These are phyloP conservation scores for Saccharomyces pastorianus DNA, from an alignment of 1,139 yeast genomes.

Conservation along the genomic window DNA sequence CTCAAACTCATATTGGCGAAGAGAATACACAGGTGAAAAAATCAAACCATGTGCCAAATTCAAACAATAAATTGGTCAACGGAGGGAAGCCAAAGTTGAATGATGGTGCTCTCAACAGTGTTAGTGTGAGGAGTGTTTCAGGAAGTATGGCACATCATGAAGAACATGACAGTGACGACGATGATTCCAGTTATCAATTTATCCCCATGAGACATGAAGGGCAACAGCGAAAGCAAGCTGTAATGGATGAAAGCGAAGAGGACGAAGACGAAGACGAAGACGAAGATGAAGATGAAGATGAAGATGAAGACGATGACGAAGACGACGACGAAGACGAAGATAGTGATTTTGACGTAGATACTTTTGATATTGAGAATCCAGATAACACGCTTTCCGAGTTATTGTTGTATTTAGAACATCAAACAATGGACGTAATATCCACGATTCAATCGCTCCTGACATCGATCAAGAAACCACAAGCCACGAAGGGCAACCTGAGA, in stretches of 20 bases:
- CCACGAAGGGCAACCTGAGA: conserved; percentile 67
- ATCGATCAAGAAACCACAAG: conserved; percentile 67
- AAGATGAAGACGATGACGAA: conserved; percentile 14
- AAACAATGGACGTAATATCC: conserved; percentile 84
- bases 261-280: conserved; percentile 3
- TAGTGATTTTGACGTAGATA: conserved; percentile 51
- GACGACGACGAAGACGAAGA: conserved; percentile 14
- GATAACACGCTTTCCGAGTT: conserved; percentile 83
- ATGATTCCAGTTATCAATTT: conserved; percentile 11
- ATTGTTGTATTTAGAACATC: conserved; percentile 81
- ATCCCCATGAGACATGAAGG: conserved; percentile 5
- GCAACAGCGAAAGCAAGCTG: not conserved
- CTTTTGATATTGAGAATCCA: conserved; percentile 76
- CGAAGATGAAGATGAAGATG: not conserved
- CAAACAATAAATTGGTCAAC: not conserved
- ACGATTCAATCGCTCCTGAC: conserved; percentile 77
- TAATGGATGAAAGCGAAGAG: conserved; percentile 2
- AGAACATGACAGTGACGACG: conserved; percentile 5
- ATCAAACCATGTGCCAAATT: not conserved
- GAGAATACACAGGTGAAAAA: not conserved
- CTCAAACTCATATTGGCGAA: too few species aligned
- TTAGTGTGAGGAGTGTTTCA: not conserved
- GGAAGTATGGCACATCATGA: conserved; percentile 3
- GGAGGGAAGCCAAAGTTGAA: not conserved
- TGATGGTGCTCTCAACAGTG: not conserved